Evolutionary conservation across 2,329 filamentous ascomycete species (phyloP).

Genomic region (Colletotrichum scovillei): DNA sequence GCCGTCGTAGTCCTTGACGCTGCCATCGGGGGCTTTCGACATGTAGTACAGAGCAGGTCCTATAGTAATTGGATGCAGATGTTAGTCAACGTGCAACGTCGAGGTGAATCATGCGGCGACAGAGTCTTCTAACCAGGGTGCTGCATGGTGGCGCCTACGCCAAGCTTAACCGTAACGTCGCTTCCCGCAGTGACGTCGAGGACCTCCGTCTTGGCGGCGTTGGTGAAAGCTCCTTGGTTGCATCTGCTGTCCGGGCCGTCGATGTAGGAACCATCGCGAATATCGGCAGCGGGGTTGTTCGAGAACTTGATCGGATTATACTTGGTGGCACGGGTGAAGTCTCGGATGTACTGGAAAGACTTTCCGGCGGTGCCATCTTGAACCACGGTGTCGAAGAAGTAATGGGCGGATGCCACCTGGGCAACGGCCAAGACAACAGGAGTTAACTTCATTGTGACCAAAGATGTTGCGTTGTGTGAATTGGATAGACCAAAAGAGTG

Average conservation of each 20-base stretch:
- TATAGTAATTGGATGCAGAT: neutral
- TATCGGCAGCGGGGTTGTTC: slow-evolving; percentile 39
- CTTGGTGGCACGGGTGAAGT: slow-evolving; percentile 40
- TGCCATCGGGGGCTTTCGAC: slow-evolving; percentile 41
- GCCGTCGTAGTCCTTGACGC: slow-evolving; percentile 43
- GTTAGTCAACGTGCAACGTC: neutral
- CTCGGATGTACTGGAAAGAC: slow-evolving; percentile 40
- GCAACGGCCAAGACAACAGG: slow-evolving; percentile 36
- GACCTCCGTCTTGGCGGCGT: slow-evolving; percentile 38
- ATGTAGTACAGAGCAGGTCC: slow-evolving; percentile 41
- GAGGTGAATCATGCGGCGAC: neutral
- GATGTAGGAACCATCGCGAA: slow-evolving; percentile 38
- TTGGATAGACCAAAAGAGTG: neutral
- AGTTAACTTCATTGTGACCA: slow-evolving; percentile 38
- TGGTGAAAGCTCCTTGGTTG: slow-evolving; percentile 43
- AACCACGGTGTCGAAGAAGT: slow-evolving; percentile 43
- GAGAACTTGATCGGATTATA: slow-evolving; percentile 45
- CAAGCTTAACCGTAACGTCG: slow-evolving; percentile 39
- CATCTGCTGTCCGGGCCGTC: slow-evolving; percentile 42
- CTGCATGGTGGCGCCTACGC: slow-evolving; percentile 37
- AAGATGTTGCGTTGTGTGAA: neutral
- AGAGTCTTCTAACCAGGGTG: slow-evolving; percentile 36
- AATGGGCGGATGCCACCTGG: slow-evolving; percentile 42
- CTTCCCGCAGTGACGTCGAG: slow-evolving; percentile 40
- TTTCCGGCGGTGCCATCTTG: slow-evolving; percentile 37